Conservation (phyloP, 306 rosid species). For the Quercus aquifolioides region DNA sequence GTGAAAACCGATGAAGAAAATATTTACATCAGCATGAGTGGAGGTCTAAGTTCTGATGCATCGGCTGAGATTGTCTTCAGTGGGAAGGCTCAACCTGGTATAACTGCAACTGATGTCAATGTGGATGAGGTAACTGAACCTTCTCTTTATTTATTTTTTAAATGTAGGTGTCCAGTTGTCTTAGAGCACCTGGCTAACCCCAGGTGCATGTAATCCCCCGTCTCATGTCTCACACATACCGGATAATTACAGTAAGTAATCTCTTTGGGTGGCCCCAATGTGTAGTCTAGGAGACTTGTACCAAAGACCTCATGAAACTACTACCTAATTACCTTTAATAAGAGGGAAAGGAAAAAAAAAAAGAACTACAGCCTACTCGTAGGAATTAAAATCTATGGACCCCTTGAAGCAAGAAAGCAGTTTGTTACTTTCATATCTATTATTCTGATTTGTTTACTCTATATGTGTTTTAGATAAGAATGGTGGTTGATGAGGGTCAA, state of each 20-base stretch:
- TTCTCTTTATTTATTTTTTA: no score
- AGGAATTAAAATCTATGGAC: neutral
- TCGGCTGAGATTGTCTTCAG: conserved; percentile 84
- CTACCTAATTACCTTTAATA: neutral
- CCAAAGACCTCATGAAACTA: no score
- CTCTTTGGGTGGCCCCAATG: no score
- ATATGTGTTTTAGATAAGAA: conserved; percentile 53
- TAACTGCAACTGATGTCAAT: conserved; percentile 74
- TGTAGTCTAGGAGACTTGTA: no score
- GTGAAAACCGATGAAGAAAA: conserved; percentile 78
- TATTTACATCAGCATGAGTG: conserved; percentile 68
- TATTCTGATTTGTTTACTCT: conserved; percentile 3
- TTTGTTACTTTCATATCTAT: neutral
- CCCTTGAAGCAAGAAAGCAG: neutral
- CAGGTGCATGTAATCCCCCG: no score
- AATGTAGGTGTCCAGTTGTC: no score
- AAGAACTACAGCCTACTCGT: neutral
- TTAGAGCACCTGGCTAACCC: no score
- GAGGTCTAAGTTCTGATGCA: conserved; percentile 39
- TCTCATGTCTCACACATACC: no score
- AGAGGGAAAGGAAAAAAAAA: no score
- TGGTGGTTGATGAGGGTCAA: conserved; percentile 72
- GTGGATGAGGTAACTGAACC: conserved; percentile 68
- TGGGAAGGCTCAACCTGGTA: conserved; percentile 92
- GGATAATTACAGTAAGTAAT: no score